Evolutionary conservation across 352 stramenopile species (phyloP).

Genomic region (Globisporangium echinulatum): DNA sequence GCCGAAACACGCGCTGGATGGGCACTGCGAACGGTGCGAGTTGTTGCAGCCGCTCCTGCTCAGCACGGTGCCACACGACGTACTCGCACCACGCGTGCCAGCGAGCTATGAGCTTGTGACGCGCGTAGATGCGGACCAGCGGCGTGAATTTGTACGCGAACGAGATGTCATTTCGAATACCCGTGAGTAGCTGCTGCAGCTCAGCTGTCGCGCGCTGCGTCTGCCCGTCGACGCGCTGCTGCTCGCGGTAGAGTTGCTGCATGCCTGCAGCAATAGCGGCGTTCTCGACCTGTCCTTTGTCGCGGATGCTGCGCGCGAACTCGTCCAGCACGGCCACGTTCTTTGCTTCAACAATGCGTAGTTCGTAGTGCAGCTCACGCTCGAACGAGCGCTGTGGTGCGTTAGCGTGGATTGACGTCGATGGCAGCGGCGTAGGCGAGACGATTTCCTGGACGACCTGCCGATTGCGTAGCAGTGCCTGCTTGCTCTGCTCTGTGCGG

Average conservation of each 20-base stretch:
- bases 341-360: background rate
- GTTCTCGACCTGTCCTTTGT: conserved; percentile 17
- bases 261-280: conserved; percentile 16
- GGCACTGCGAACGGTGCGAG: conserved; percentile 42
- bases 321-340: conserved; percentile 4
- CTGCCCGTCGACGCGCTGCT: conserved; percentile 23
- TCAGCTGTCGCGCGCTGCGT: conserved; percentile 17
- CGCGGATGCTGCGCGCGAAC: conserved; percentile 7
- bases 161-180: conserved; percentile 33
- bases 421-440: conserved; percentile 14
- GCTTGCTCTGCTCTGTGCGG: conserved; percentile 48
- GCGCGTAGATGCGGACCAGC: conserved; percentile 47
- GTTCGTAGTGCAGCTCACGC: background rate
- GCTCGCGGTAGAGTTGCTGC: conserved; percentile 26
- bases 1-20: conserved; percentile 55
- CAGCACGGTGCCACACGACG: conserved; percentile 33
- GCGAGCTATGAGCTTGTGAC: conserved; percentile 25
- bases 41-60: conserved; percentile 26
- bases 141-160: conserved; percentile 58
- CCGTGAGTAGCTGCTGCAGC: conserved; percentile 31
- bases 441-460: conserved; percentile 47
- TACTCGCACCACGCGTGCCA: conserved; percentile 38
- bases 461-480: conserved; percentile 41
- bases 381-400: conserved; percentile 2
- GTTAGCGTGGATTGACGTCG: background rate